Conservation (phyloP, 805 yeast species). For the Blastobotrys americana region DNA sequence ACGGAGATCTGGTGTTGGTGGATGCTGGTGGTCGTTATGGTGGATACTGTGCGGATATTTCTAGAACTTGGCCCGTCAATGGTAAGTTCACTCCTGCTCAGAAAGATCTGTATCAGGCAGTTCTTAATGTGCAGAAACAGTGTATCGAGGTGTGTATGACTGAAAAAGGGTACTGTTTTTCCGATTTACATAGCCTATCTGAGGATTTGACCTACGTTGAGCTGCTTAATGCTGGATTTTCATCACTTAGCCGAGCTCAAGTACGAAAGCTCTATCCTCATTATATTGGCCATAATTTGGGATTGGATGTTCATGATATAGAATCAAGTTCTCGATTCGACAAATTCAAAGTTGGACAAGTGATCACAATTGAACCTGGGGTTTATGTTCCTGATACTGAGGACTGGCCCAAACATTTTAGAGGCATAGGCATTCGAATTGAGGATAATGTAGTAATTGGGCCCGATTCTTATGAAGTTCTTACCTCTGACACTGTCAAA, state of each 20-base stretch:
- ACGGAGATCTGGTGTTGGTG: slow-evolving; percentile 78
- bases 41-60: slow-evolving; percentile 92
- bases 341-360: slow-evolving; percentile 60
- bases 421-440: slow-evolving; percentile 87
- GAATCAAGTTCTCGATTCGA: slow-evolving; percentile 41
- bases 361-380: slow-evolving; percentile 94
- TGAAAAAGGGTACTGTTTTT: slow-evolving; percentile 45
- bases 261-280: slow-evolving; percentile 70
- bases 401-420: slow-evolving; percentile 67
- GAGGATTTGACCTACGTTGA: slow-evolving; percentile 53
- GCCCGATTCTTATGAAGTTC: slow-evolving; percentile 42
- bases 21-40: slow-evolving; percentile 95
- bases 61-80: slow-evolving; percentile 89
- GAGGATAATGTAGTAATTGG: slow-evolving; percentile 92
- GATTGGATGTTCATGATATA: slow-evolving; percentile 61
- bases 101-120: slow-evolving; percentile 80
- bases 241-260: slow-evolving; percentile 24
- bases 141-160: slow-evolving; percentile 68
- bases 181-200: slow-evolving; percentile 70
- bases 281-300: slow-evolving; percentile 91
- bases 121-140: slow-evolving; percentile 68
- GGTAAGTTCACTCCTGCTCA: slow-evolving; percentile 73
- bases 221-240: slow-evolving; percentile 65
- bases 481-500: slow-evolving; percentile 80
- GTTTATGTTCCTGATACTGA: slow-evolving; percentile 73